Evolutionary conservation across 1,284 basidiomycete species (phyloP), one percentile per base, ranked within the genome.

Genomic region (Hymenochaete sp.): DNA sequence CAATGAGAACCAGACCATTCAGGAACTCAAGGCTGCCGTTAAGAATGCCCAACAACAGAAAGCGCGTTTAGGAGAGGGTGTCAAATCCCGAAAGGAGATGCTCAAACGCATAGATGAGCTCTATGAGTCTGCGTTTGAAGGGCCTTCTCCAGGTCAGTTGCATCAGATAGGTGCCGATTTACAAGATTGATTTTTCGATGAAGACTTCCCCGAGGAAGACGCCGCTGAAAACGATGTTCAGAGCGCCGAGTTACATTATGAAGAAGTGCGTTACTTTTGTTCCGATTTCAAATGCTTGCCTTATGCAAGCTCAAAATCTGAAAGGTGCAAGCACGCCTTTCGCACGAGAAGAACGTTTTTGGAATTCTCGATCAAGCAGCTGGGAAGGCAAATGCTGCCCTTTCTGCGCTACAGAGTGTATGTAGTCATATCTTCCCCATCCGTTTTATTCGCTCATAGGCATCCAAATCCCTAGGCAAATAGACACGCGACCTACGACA

Each of bases 121-220:
- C 5, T 47, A 47, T 25, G 22, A 22, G n/a, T 43, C 49, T 27
- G 49, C 49, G 3, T 47, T 50, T 18, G 32, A 37, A 2, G 49
- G 49, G 6, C 49, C 44, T 26, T 38, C 49, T 18, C 49, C 49
- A 25, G 49, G 49, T 50, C 31, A 14, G 43, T 10, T 27, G 11
- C 18, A 16, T 10, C 16, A 6, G 6, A 22, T 24, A 16, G 3
- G 19, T 21, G 16, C 28, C 28, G 4, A 11, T 14, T 10, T 11
- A 44, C 14, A n/a, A 32, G 4, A 10, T 21, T 13, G 11, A 27
- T 13, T 13, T 16, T 14, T 31, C 14, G 9, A 16, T 27, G 7
- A 8, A 50, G 49, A 50, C 24, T 50, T 50, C 27, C 49, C 49
- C 10, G 45, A 50, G 25, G 49, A 50, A 41, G 49, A 50, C 35